phyloP scores from a whole-genome alignment of 495 filamentous ascomycete genomes.

The Aspergillus incahuasiensis region DNA sequence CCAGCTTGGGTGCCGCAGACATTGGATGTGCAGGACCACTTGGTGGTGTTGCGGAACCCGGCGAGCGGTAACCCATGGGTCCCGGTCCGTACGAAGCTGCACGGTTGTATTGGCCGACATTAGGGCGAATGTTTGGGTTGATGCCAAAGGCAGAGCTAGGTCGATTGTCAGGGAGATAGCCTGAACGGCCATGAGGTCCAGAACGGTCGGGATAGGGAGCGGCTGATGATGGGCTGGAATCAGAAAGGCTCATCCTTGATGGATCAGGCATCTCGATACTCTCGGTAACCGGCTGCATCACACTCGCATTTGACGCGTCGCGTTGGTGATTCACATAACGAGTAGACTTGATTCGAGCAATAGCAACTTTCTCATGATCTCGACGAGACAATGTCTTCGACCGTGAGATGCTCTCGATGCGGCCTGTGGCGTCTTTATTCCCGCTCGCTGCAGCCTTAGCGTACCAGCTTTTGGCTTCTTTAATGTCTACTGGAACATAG shows the following conservation, averaged over 20 bases:
- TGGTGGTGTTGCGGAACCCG: slow-evolving; percentile 31
- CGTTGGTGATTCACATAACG: slow-evolving; percentile 81
- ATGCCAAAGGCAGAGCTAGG: slow-evolving; percentile 67
- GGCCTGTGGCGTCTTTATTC: slow-evolving; percentile 78
- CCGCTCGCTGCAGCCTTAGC: slow-evolving; percentile 83
- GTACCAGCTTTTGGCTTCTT: slow-evolving; percentile 87
- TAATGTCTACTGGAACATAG: slow-evolving; percentile 71
- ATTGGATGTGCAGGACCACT: slow-evolving; percentile 29
- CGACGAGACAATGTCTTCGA: slow-evolving; percentile 82
- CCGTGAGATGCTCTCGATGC: slow-evolving; percentile 80
- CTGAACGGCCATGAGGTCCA: slow-evolving; percentile 46
- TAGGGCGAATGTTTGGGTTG: slow-evolving; percentile 48
- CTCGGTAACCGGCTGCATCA: slow-evolving; percentile 47
- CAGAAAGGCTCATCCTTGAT: slow-evolving; percentile 39
- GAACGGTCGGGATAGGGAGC: slow-evolving; percentile 39
- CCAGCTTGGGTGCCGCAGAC: slow-evolving; percentile 35
- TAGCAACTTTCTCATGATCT: slow-evolving; percentile 89
- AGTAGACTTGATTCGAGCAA: slow-evolving; percentile 78
- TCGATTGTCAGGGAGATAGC: slow-evolving; percentile 58
- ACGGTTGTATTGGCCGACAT: slow-evolving; percentile 32
- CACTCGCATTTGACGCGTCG: slow-evolving; percentile 34
- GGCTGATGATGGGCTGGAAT: slow-evolving; percentile 33
- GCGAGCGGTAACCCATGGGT: slow-evolving; percentile 38
- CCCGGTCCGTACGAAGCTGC: slow-evolving; percentile 34
- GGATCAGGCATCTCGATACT: slow-evolving; percentile 74